A percentile compares a stretch with the other conserved stretches of the same genome.
Evolutionary conservation across 2,329 filamentous ascomycete species (phyloP).

Genomic region (Colletotrichum paranaense): DNA sequence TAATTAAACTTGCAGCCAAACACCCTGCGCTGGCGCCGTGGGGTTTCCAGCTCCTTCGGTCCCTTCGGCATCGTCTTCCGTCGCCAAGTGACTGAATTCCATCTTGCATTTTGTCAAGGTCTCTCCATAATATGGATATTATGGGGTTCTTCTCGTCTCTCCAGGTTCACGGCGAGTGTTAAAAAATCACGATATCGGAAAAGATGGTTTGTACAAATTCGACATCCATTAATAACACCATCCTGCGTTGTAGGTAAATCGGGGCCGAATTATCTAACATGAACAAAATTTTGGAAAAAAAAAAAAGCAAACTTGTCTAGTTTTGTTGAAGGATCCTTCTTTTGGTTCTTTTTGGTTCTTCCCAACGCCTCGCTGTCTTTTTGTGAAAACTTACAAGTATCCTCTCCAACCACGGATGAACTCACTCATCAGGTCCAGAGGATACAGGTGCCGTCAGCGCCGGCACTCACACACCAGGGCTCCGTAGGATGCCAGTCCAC

Average conservation of each 20-base stretch:
- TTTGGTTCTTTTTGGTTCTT: conserved; percentile 30
- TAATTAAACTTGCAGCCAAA: conserved; percentile 30
- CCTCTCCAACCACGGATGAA: conserved; percentile 10
- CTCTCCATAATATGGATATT: not conserved
- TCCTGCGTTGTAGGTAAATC: conserved; percentile 3
- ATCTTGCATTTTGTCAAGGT: not conserved
- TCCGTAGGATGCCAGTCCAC: conserved; percentile 96
- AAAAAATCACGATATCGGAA: not conserved
- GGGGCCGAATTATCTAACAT: conserved; percentile 7
- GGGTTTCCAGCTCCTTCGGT: conserved; percentile 5
- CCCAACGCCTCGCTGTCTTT: conserved; percentile 36
- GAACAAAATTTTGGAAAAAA: conserved; percentile 2
- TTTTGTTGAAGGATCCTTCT: conserved; percentile 6
- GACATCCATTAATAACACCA: conserved; percentile 27
- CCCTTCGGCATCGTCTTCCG: conserved; percentile 24
- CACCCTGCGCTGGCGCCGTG: conserved; percentile 1
- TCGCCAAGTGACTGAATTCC: conserved; percentile 1
- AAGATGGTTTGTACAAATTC: not conserved
- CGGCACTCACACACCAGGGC: conserved; percentile 94
- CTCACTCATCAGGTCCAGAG: conserved; percentile 76
- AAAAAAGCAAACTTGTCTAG: not conserved
- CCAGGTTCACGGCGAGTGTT: too few relatives aligned
- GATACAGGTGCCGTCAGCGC: conserved; percentile 91
- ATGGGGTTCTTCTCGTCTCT: too few relatives aligned
- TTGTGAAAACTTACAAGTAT: conserved; percentile 30